A percentile compares a stretch with the other conserved stretches of the same genome.
Evolutionary conservation across 306 rosid genomes (phyloP).

Genomic region (Quercus agrifolia): DNA sequence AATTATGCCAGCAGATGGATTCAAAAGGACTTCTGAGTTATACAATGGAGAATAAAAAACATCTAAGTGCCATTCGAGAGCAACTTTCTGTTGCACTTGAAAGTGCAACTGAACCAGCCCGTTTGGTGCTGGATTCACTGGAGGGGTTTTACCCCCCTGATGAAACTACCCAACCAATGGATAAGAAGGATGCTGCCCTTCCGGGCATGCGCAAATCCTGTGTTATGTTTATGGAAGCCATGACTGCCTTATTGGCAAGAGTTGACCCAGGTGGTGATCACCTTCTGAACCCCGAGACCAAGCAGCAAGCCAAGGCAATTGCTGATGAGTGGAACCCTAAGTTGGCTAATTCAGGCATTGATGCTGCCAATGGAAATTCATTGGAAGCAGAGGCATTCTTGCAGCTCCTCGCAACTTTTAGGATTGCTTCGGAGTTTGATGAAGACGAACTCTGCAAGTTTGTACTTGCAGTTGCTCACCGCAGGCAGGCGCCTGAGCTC

Average conservation of each 20-base stretch:
- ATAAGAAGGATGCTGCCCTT: slow-evolving; percentile 63
- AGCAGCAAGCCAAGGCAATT: slow-evolving; percentile 88
- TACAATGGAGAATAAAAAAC: slow-evolving; percentile 49
- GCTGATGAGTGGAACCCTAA: slow-evolving; percentile 87
- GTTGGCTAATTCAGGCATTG: slow-evolving; percentile 63
- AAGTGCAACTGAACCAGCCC: slow-evolving; percentile 59
- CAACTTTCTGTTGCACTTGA: slow-evolving; percentile 71
- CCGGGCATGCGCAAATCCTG: slow-evolving; percentile 67
- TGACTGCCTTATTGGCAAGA: slow-evolving; percentile 68
- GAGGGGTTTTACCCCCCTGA: slow-evolving; percentile 77
- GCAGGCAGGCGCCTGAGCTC: slow-evolving; percentile 85
- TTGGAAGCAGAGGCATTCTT: slow-evolving; percentile 90
- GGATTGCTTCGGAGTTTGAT: slow-evolving; percentile 81
- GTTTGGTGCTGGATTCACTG: slow-evolving; percentile 75
- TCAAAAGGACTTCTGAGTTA: slow-evolving; percentile 65
- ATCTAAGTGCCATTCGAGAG: slow-evolving; percentile 39
- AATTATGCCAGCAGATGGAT: slow-evolving; percentile 70
- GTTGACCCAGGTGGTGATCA: slow-evolving; percentile 67
- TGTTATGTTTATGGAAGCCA: slow-evolving; percentile 60
- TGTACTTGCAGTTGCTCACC: slow-evolving; percentile 77
- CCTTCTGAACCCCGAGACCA: slow-evolving; percentile 76
- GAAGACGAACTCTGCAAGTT: slow-evolving; percentile 89
- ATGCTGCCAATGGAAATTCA: slow-evolving; percentile 87
- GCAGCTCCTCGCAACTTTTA: slow-evolving; percentile 76
- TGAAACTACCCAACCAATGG: slow-evolving; percentile 51